Conservation (phyloP, 1,284 basidiomycete species). For the Pseudozyma tsukubaensis region DNA sequence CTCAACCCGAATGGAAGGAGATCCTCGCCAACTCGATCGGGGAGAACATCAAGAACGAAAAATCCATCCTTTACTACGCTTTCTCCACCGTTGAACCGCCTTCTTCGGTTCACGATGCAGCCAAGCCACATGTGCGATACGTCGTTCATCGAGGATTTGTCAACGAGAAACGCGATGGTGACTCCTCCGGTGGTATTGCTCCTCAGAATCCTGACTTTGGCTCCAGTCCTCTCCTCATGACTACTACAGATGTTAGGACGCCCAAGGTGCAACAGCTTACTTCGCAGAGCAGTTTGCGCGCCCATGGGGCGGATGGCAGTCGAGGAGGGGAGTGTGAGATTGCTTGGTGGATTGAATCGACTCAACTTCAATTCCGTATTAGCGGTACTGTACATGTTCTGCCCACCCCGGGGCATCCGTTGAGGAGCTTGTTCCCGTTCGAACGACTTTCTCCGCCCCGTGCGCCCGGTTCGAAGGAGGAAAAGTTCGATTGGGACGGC, state of each 20-base stretch:
- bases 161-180: slow-evolving; percentile 66
- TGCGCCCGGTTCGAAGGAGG: slow-evolving; percentile 27
- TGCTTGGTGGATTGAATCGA: slow-evolving; percentile 68
- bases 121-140: slow-evolving; percentile 59
- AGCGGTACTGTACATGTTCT: slow-evolving; percentile 66
- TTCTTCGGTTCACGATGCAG: slow-evolving; percentile 50
- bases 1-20: slow-evolving; percentile 61
- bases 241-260: slow-evolving; percentile 68
- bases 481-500: slow-evolving; percentile 67
- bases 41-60: slow-evolving; percentile 58
- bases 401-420: slow-evolving; percentile 45
- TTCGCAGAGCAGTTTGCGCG: slow-evolving; percentile 35
- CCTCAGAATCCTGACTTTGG: slow-evolving; percentile 52
- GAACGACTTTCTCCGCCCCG: slow-evolving; percentile 44
- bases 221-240: slow-evolving; percentile 63
- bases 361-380: slow-evolving; percentile 68
- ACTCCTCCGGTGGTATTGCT: slow-evolving; percentile 49
- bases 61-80: slow-evolving; percentile 64
- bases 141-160: slow-evolving; percentile 70
- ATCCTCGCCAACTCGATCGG: slow-evolving; percentile 49
- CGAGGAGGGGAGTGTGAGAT: slow-evolving; percentile 61
- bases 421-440: slow-evolving; percentile 46
- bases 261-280: slow-evolving; percentile 67
- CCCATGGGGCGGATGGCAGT: slow-evolving; percentile 30
- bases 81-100: slow-evolving; percentile 55